Evolutionary conservation across 2,329 filamentous ascomycete genomes (phyloP), one percentile per base, ranked within the genome.

Genomic region (Rhynchosporium secalis): DNA sequence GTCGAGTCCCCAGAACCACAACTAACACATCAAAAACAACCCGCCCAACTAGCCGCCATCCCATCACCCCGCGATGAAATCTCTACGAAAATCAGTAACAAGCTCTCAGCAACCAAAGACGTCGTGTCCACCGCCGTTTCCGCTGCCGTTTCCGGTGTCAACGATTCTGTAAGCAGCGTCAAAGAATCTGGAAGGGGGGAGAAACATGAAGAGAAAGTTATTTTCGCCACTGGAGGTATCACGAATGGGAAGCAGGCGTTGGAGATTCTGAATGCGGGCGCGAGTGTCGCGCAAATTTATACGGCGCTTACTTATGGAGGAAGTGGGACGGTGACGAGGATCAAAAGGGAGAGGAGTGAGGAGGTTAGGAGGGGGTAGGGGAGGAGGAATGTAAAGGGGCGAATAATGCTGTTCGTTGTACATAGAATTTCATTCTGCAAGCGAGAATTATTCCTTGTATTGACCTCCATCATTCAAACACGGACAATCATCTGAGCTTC

Each of bases 221-320:
- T 99, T 64, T 98, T 98, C 73, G 94, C 94, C 0, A 95, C 92
- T 0, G 95, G 95, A 0, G 95, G 95, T 20, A 94, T 99, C 72
- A 95, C 90, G 1, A 94, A 89, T 67, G 95, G 95, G 4, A 83
- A 89, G 66, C 89, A 98, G 77, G 96, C 92, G 8, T 78, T 91
- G 13, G 82, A 90, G 76, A 85, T 94, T 6, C 80, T 98, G 55
- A 90, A 96, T 68, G 92, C 93, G 0, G 95, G 95, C 8, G 95
- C 95, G 0, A 94, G 89, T 70, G 87, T 96, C 13, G 92, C 92
- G 2, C 95, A 96, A 86, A 82, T 96, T 58, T 98, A 98, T 75
- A 99, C 95, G 0, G 89, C 85, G 4, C 75, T 90, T 59, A 66
- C 66, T 1, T 89, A 89, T 65, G 84, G 84, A 12, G 86, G 86